A percentile compares a stretch with the other conserved stretches of the same genome.
Conservation (phyloP, 768 basidiomycete genomes). For the Butyriboletus loyo region DNA sequence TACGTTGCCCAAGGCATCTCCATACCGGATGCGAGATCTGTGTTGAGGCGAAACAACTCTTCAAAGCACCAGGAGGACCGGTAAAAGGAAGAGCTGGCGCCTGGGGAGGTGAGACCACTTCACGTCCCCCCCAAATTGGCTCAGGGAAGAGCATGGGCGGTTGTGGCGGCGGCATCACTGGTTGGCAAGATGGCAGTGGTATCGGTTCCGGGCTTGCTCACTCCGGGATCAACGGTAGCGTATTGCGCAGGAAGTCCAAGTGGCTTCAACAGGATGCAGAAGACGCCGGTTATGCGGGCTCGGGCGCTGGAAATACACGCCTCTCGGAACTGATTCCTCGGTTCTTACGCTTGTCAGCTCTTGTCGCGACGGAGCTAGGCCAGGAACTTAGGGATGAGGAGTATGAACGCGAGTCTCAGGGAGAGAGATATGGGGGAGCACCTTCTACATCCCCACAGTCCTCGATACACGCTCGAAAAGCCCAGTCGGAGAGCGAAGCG, state of each 20-base stretch:
- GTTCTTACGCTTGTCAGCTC: slow-evolving; percentile 74
- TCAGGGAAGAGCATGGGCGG: slow-evolving; percentile 27
- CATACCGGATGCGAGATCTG: slow-evolving; percentile 75
- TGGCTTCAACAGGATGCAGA: slow-evolving; percentile 25
- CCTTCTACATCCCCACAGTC: slow-evolving; percentile 13
- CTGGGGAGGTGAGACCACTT: slow-evolving; percentile 27
- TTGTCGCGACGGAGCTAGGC: slow-evolving; percentile 75
- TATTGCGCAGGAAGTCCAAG: slow-evolving; percentile 48
- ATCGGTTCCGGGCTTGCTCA: slow-evolving; percentile 67
- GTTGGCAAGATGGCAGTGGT: slow-evolving; percentile 74
- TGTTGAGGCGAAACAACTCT: slow-evolving; percentile 51
- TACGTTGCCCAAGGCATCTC: slow-evolving; percentile 72
- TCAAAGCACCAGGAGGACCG: slow-evolving; percentile 27
- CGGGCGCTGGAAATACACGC: slow-evolving; percentile 60
- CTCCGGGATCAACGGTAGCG: slow-evolving; percentile 54
- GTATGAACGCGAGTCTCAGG: slow-evolving; percentile 36
- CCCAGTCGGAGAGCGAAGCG: slow-evolving; percentile 38
- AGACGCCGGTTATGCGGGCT: slow-evolving; percentile 20
- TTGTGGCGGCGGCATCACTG: slow-evolving; percentile 52
- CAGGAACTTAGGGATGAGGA: slow-evolving; percentile 61
- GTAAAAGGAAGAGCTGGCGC: slow-evolving; percentile 19
- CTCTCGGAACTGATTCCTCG: slow-evolving; percentile 63
- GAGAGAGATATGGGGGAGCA: slow-evolving; percentile 21
- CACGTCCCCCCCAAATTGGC: slow-evolving; percentile 20
- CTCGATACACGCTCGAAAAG: slow-evolving; percentile 13